Evolutionary conservation across 768 basidiomycete species (phyloP).

Genomic region (Boletus insuetus): DNA sequence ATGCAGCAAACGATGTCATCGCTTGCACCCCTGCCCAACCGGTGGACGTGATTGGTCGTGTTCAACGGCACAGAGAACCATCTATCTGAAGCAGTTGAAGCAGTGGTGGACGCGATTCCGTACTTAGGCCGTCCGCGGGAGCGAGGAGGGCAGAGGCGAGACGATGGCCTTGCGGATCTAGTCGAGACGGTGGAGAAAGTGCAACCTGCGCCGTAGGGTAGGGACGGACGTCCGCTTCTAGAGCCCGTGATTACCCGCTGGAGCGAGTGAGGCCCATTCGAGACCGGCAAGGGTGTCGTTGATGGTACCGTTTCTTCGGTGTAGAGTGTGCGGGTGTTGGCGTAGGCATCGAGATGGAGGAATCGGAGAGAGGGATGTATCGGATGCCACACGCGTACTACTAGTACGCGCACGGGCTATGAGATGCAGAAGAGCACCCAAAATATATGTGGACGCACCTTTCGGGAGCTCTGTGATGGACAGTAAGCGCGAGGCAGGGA

Average conservation of each 20-base stretch:
- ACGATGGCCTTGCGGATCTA: slow-evolving; percentile 30
- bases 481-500: too few species aligned
- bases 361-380: slow-evolving; percentile 6
- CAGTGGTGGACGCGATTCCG: slow-evolving; percentile 32
- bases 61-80: slow-evolving; percentile 37
- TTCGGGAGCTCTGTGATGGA: too few species aligned
- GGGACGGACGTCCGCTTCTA: slow-evolving; percentile 19
- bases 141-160: neutral
- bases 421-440: too few species aligned
- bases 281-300: slow-evolving; percentile 21
- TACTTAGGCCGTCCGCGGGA: neutral
- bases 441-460: too few species aligned
- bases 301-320: slow-evolving; percentile 21
- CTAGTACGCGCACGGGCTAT: too few species aligned
- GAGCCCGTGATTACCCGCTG: slow-evolving; percentile 13
- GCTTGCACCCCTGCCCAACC: slow-evolving; percentile 7
- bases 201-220: slow-evolving; percentile 39
- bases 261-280: slow-evolving; percentile 27
- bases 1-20: slow-evolving; percentile 24
- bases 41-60: slow-evolving; percentile 13
- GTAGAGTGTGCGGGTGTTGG: slow-evolving; percentile 7
- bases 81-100: slow-evolving; percentile 40
- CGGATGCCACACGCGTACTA: neutral
- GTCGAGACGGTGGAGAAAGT: slow-evolving; percentile 41
- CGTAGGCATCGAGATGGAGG: slow-evolving; percentile 13